Evolutionary conservation across 2,329 filamentous ascomycete species (phyloP).

Genomic region (Hypoxylon rubiginosum): DNA sequence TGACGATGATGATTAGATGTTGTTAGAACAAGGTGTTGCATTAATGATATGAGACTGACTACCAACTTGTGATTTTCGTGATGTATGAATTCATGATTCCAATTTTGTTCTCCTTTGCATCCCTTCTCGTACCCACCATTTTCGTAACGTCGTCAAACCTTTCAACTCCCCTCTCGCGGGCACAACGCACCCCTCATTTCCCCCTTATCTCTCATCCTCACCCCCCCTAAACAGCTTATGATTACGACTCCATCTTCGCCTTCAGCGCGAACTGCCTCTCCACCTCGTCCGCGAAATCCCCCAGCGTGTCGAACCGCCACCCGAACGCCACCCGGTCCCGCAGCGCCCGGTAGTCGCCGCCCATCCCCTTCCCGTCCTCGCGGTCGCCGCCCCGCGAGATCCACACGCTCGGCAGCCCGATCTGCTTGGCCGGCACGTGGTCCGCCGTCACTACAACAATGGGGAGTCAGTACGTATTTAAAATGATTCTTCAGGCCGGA

Average conservation of each 20-base stretch:
- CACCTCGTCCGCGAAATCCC: constrained; percentile 57
- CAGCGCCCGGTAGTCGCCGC: constrained; percentile 36
- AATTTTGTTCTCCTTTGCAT: neutral
- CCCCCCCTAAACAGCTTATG: neutral
- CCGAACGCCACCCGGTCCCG: constrained; percentile 53
- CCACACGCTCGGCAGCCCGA: constrained; percentile 74
- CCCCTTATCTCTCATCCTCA: neutral
- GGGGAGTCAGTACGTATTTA: too few species aligned
- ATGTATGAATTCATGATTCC: neutral
- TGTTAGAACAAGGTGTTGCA: constrained; percentile 17
- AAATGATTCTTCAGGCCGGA: too few species aligned
- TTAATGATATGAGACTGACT: constrained; percentile 9
- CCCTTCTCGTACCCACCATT: neutral
- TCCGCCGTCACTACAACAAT: constrained; percentile 78
- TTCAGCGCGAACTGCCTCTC: constrained; percentile 55
- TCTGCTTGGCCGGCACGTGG: constrained; percentile 72
- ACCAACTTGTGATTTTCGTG: neutral
- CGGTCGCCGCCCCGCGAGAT: constrained; percentile 67
- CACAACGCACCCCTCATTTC: neutral
- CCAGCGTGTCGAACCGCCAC: constrained; percentile 57
- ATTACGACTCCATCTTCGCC: constrained; percentile 18
- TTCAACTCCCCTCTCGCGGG: neutral
- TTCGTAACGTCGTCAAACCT: neutral
- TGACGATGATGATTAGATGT: neutral
- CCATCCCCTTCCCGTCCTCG: constrained; percentile 34